Conservation (phyloP, 768 basidiomycete genomes). For the Auricularia cornea region DNA sequence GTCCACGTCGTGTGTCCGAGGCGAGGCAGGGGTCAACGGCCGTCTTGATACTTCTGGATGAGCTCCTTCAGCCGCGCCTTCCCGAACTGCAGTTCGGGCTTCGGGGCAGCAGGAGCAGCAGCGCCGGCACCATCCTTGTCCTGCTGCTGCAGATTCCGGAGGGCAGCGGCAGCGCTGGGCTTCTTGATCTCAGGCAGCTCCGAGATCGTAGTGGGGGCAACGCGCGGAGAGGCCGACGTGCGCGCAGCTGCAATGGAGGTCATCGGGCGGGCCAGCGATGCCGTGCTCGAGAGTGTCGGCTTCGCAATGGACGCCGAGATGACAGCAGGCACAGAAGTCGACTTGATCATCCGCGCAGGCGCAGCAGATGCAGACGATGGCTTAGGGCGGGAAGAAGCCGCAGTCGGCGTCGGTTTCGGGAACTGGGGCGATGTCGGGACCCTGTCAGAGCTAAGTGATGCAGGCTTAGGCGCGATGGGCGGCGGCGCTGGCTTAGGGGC, state of each 20-base stretch:
- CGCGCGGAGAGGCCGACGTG: neutral
- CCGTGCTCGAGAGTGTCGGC: slow-evolving; percentile 67
- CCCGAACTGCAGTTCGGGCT: slow-evolving; percentile 56
- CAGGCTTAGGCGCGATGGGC: neutral
- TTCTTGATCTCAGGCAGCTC: slow-evolving; percentile 2
- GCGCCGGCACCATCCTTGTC: neutral
- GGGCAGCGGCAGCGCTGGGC: neutral
- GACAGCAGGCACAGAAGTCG: slow-evolving; percentile 58
- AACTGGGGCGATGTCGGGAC: neutral
- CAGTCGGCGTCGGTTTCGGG: neutral
- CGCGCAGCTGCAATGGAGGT: slow-evolving; percentile 8
- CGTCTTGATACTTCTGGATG: slow-evolving; percentile 68
- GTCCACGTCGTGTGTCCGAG: neutral
- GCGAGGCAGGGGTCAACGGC: neutral
- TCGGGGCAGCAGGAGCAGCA: slow-evolving; percentile 4
- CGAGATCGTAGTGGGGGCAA: slow-evolving; percentile 6
- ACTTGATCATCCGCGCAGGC: slow-evolving; percentile 40
- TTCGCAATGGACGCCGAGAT: slow-evolving; percentile 65
- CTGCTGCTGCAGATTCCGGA: neutral
- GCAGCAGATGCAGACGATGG: slow-evolving; percentile 1
- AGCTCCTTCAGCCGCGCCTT: slow-evolving; percentile 69
- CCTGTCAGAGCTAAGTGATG: neutral
- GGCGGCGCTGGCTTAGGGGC: neutral
- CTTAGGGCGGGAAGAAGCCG: neutral
- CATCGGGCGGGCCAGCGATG: slow-evolving; percentile 54